phyloP scores from a whole-genome alignment of 2,329 filamentous ascomycete genomes.

The Sporothrix variecibatus region DNA sequence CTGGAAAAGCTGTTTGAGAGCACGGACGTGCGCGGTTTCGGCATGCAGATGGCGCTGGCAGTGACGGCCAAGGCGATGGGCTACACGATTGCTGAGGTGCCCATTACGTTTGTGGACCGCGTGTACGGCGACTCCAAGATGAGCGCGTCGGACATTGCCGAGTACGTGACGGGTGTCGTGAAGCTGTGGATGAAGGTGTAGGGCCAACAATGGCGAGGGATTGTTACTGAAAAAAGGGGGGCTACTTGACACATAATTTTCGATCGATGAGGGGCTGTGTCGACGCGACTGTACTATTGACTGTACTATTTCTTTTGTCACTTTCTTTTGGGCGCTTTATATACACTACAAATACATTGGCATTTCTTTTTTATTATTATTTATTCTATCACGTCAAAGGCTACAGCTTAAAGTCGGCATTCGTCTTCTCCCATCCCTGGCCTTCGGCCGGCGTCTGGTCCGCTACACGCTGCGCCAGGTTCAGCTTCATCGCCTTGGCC shows the following conservation, averaged over 20 bases:
- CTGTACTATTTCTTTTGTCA: constrained; percentile 13
- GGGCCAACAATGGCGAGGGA: not conserved
- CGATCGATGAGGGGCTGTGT: not conserved
- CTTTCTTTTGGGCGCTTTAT: constrained; percentile 18
- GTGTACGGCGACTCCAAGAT: constrained; percentile 92
- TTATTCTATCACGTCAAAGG: not conserved
- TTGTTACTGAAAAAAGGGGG: not conserved
- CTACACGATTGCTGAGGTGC: constrained; percentile 89
- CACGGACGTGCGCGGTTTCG: constrained; percentile 96
- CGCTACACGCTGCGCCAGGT: constrained; percentile 70
- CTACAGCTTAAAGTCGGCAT: constrained; percentile 75
- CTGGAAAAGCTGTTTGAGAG: constrained; percentile 85
- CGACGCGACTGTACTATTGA: not conserved
- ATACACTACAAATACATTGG: constrained; percentile 18
- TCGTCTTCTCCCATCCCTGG: constrained; percentile 69
- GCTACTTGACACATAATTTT: not conserved
- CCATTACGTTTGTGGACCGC: constrained; percentile 93
- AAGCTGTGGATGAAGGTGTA: constrained; percentile 76
- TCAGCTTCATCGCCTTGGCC: constrained; percentile 67
- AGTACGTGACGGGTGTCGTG: constrained; percentile 87
- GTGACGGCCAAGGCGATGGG: constrained; percentile 96
- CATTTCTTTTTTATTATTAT: not conserved
- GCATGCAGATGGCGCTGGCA: constrained; percentile 99
- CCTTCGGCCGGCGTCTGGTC: constrained; percentile 52
- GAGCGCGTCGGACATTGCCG: constrained; percentile 91